Conservation (phyloP, 1,284 basidiomycete species). For the Hemileia vastatrix region DNA sequence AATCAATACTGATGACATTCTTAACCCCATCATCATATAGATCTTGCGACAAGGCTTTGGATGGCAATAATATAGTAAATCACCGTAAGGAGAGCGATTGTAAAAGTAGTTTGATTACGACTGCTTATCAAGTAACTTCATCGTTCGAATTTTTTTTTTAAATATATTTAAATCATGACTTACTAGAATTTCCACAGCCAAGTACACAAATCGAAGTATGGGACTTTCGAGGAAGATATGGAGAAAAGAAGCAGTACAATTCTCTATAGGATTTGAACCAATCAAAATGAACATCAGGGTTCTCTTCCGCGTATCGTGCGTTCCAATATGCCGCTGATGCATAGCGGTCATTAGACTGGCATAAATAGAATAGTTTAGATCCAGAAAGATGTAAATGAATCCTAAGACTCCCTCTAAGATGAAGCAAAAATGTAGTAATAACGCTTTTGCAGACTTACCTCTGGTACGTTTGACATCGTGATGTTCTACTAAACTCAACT, state of each 20-base stretch:
- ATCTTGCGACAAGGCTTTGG: conserved; percentile 13
- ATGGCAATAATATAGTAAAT: conserved; percentile 51
- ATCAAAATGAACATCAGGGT: conserved; percentile 4
- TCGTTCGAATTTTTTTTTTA: neutral
- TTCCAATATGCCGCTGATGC: conserved; percentile 18
- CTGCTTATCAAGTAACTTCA: neutral
- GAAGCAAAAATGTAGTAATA: too few species aligned
- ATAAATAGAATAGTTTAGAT: too few species aligned
- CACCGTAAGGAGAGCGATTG: conserved; percentile 46
- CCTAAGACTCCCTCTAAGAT: too few species aligned
- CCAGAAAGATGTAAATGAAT: too few species aligned
- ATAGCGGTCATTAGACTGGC: conserved; percentile 18
- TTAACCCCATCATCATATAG: conserved; percentile 85
- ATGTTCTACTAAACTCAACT: too few species aligned
- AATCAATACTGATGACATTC: conserved; percentile 75
- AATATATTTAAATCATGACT: conserved; percentile 15
- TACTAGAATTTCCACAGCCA: conserved; percentile 76
- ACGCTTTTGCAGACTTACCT: too few species aligned
- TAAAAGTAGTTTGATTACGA: neutral
- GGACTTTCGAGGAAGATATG: conserved; percentile 54
- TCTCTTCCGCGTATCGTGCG: conserved; percentile 4
- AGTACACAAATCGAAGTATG: conserved; percentile 67
- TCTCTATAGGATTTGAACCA: conserved; percentile 22
- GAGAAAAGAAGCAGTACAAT: neutral
- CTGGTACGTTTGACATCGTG: too few species aligned